phyloP scores from a whole-genome alignment of 805 yeast species.

The Teunomyces stri region DNA sequence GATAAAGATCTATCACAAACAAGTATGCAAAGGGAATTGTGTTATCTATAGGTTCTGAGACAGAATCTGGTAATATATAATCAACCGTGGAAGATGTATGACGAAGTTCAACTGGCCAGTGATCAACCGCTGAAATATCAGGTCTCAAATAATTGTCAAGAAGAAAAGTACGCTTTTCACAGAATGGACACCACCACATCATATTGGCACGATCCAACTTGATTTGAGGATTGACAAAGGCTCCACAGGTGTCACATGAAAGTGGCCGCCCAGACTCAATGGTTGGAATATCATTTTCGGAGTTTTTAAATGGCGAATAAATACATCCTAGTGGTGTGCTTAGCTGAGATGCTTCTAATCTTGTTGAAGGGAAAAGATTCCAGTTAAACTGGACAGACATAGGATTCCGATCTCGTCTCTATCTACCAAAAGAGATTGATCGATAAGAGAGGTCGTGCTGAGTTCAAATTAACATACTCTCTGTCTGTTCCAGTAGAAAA shows the following conservation, averaged over 20 bases:
- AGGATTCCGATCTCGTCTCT: background rate
- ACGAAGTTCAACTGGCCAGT: conserved; percentile 28
- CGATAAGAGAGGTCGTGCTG: conserved; percentile 1
- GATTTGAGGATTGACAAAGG: conserved; percentile 26
- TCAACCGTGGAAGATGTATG: conserved; percentile 28
- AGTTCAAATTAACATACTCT: background rate
- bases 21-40: conserved; percentile 14
- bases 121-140: conserved; percentile 10
- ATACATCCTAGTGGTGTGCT: conserved; percentile 39
- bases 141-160: conserved; percentile 19
- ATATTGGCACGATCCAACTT: conserved; percentile 27
- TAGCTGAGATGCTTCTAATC: conserved; percentile 31
- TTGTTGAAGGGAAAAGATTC: conserved; percentile 50
- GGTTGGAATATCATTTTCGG: conserved; percentile 4
- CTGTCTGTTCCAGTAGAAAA: background rate
- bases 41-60: conserved; percentile 11
- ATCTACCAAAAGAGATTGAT: no score
- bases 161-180: conserved; percentile 22
- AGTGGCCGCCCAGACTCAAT: conserved; percentile 16
- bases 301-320: conserved; percentile 23
- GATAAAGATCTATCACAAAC: conserved; percentile 31
- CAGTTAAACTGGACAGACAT: conserved; percentile 61
- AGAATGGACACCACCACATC: conserved; percentile 42
- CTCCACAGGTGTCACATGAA: conserved; percentile 26
- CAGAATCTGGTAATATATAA: conserved; percentile 29